Conservation (phyloP, 768 basidiomycete genomes). For the Sarcodon aspratus region DNA sequence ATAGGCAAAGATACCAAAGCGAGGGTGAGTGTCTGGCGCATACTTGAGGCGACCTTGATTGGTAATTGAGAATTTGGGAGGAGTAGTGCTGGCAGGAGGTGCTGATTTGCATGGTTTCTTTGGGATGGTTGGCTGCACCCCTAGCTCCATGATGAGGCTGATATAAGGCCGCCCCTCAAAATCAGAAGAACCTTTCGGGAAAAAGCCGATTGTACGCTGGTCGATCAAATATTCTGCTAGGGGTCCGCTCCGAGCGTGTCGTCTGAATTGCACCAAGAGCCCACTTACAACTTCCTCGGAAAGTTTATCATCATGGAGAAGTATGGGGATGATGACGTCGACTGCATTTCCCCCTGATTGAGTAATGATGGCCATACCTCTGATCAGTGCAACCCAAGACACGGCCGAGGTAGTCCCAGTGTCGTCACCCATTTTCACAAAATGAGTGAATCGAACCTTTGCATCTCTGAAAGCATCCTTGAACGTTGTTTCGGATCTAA, state of each 20-base stretch:
- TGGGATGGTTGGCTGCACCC: slow-evolving; percentile 3
- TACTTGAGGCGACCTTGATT: background rate
- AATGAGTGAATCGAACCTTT: slow-evolving; percentile 22
- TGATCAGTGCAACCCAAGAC: slow-evolving; percentile 12
- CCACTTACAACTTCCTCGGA: slow-evolving; percentile 6
- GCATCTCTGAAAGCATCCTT: slow-evolving; percentile 13
- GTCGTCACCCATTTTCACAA: slow-evolving; percentile 13
- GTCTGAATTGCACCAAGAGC: slow-evolving; percentile 13
- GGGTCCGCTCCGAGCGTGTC: background rate
- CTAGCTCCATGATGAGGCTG: slow-evolving; percentile 11
- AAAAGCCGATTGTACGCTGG: slow-evolving; percentile 2
- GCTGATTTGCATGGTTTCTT: slow-evolving; percentile 1
- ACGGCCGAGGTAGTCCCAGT: slow-evolving; percentile 8
- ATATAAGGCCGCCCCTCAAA: slow-evolving; percentile 8
- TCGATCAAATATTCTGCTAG: slow-evolving; percentile 3
- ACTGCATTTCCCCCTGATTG: slow-evolving; percentile 6
- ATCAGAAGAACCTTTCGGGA: background rate
- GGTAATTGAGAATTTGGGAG: background rate
- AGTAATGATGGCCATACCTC: slow-evolving; percentile 17
- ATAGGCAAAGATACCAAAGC: slow-evolving; percentile 9
- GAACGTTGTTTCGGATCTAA: slow-evolving; percentile 2
- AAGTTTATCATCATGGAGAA: slow-evolving; percentile 7
- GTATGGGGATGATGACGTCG: slow-evolving; percentile 17
- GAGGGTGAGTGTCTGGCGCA: slow-evolving; percentile 5
- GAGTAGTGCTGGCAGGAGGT: background rate